Conservation (phyloP, 2,329 filamentous ascomycete genomes). For the Coniochaeta sp. region DNA sequence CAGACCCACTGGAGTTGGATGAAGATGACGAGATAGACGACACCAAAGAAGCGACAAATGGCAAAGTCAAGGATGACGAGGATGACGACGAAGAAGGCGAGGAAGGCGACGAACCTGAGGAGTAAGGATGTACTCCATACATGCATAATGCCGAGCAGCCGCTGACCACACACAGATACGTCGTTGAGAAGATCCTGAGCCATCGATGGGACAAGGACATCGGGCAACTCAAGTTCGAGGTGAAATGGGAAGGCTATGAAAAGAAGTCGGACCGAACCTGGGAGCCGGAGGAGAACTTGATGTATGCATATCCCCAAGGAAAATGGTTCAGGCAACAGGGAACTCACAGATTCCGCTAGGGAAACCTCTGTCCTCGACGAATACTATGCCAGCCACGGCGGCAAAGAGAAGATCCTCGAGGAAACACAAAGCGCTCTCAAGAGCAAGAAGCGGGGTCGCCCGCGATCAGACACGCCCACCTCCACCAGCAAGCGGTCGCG, state of each 20-base stretch:
- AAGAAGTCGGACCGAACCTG: constrained; percentile 65
- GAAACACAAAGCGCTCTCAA: constrained; percentile 41
- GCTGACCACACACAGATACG: constrained; percentile 44
- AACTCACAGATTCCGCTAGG: neutral
- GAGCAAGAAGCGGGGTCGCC: constrained; percentile 51
- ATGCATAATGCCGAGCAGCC: neutral
- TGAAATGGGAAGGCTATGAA: constrained; percentile 78
- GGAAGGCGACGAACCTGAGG: constrained; percentile 25
- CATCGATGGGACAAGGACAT: constrained; percentile 34
- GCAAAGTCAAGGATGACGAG: constrained; percentile 9
- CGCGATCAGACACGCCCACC: constrained; percentile 28
- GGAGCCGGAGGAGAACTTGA: constrained; percentile 69
- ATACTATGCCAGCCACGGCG: constrained; percentile 59
- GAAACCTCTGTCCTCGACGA: constrained; percentile 42
- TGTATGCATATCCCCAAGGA: constrained; percentile 26
- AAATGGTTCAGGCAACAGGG: neutral
- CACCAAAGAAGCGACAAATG: constrained; percentile 11
- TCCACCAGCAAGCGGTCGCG: constrained; percentile 37
- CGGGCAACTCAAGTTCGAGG: constrained; percentile 53
- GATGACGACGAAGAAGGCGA: constrained; percentile 20
- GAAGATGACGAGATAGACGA: constrained; percentile 17
- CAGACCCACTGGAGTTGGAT: constrained; percentile 5
- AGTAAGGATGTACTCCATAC: constrained; percentile 20
- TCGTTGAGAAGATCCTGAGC: constrained; percentile 65
- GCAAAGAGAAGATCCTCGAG: constrained; percentile 47